A percentile compares a stretch with the other conserved stretches of the same genome.
These are phyloP conservation scores for Botrytis aclada DNA, from an alignment of 2,329 filamentous ascomycete genomes.

Conservation along the genomic window DNA sequence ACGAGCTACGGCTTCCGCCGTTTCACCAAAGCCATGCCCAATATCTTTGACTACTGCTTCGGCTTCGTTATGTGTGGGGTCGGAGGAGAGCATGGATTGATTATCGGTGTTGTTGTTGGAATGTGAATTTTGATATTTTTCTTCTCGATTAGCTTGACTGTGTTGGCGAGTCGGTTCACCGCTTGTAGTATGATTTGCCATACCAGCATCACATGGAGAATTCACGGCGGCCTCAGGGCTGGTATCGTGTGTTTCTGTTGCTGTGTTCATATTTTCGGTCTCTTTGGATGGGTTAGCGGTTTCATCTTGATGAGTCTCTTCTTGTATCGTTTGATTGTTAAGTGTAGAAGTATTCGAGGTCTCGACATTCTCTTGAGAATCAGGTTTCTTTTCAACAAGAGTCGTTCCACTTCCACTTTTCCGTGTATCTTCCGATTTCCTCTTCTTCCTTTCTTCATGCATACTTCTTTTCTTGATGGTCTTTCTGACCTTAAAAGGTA, in stretches of 20 bases:
- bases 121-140: not conserved
- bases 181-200: conserved; percentile 12
- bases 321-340: conserved; percentile 11
- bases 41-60: conserved; percentile 33
- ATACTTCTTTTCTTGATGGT: conserved; percentile 53
- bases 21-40: conserved; percentile 32
- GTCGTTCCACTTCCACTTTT: conserved; percentile 18
- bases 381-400: conserved; percentile 7
- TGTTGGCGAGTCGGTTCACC: conserved; percentile 24
- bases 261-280: no score
- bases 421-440: conserved; percentile 27
- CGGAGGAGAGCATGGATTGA: conserved; percentile 27
- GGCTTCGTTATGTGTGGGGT: conserved; percentile 27
- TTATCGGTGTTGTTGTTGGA: conserved; percentile 16
- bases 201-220: not conserved
- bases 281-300: not conserved
- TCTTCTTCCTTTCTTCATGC: conserved; percentile 43
- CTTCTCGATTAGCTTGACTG: conserved; percentile 1
- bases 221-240: not conserved
- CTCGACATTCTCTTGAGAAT: not conserved
- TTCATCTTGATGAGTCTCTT: not conserved
- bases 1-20: conserved; percentile 32
- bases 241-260: not conserved
- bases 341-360: not conserved
- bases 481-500: conserved; percentile 60